Evolutionary conservation across 306 rosid species (phyloP), one percentile per base, ranked within the genome.

Genomic region (Pachyrhizus erosus): DNA sequence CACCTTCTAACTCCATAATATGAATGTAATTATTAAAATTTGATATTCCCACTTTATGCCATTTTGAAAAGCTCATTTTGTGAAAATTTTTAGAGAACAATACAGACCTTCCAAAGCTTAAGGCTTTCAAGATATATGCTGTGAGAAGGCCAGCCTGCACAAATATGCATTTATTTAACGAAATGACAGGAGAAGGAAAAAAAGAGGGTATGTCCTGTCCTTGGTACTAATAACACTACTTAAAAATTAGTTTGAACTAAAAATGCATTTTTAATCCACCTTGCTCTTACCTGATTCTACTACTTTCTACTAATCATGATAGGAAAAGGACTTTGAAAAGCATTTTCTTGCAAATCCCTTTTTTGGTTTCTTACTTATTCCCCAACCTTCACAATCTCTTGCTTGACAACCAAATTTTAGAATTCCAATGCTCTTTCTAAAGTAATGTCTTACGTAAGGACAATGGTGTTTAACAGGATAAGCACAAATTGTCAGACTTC

Each of bases 141-240:
- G 98, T 91, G 48, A 89, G 54, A 49, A 96, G 97, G 83, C 98
- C 99, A 34, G 89, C 83, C 98, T 93, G 90, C 71, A 83, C 29
- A 72, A 75, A 64, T 27, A 78, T 60, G 77, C 39, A 70, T 60
- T 69, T 52, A 76, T 11, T 27, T 21, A 60, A 40, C 29, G 40
- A 70, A 40, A 62, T 20, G 51, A 27, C 7, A 24, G 10, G 12
- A 21, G 62, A 71, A 48, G 60, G 61, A 42, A 71, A 27, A 33
- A 9, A 52, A 26, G 75, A 58, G 39, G 58, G 42, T 3, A 27
- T 5, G 58, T 3, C 23, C 73, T 21, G 62, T 20, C 1, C 29
- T 52, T 7, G n/a, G 9, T 55, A 57, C 17, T 3, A 57, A 9
- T 23, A 21, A 9, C 34, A 49, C 13, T 7, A 27, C 18, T 51